Evolutionary conservation across 441 rosid species (phyloP), one percentile per base, ranked within the genome.

Genomic region (Pelargonium citronellum): DNA sequence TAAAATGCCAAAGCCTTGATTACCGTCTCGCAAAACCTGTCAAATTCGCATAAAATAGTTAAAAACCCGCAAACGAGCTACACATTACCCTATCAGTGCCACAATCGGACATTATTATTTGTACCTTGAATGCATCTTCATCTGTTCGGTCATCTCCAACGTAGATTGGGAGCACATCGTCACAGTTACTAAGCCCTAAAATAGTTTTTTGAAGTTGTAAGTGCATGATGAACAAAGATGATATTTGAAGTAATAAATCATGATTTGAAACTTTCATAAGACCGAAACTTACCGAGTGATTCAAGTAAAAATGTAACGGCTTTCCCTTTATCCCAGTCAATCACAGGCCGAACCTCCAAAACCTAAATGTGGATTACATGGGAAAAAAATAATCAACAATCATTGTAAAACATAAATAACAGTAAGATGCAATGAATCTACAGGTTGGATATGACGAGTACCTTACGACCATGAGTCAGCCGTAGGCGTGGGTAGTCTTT

Each of bases 251-350:
- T 6, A 55, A 4, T 30, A 24, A 27, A 24, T 43, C 17, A 27
- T 15, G 22, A 7, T n/a, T 49, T 47, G 53, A 2, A 57, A 1
- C 24, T 57, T 17, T 19, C 0, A 19, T 20, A 30, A 67, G 64
- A 17, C 22, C n/a, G 22, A 43, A 67, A 4, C 79, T 73, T 68
- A 90, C 99, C 99, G 7, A 92, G 92, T 71, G 99, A 90, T 83
- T 95, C 91, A 12, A 92, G 99, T 58, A 95, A 84, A 83, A 92
- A 92, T 37, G 82, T 83, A 7, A 95, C 88, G 69, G 99, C 98
- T 81, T 90, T 90, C 71, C 99, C 99, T 84, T 95, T 95, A 78
- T 95, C 95, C 99, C 99, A 92, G 76, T 92, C 71, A 70, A 95
- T 92, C 70, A 83, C 87, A 7, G 99, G 99, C 34, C 98, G 90